These are phyloP conservation scores for Penicillium sp. DNA, from an alignment of 2,329 filamentous ascomycete species.

Conservation along the genomic window DNA sequence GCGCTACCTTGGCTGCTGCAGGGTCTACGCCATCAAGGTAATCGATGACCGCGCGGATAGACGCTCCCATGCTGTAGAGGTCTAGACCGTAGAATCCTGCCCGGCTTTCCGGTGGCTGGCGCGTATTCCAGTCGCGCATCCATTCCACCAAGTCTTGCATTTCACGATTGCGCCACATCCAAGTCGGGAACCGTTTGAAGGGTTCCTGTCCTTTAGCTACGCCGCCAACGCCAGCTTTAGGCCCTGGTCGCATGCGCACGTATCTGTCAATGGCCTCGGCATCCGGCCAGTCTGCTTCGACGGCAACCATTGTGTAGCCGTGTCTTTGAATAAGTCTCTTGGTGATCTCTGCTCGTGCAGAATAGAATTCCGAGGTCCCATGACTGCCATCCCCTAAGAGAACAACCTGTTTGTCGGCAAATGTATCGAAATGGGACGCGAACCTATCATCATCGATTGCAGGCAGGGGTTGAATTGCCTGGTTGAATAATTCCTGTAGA, in stretches of 20 bases:
- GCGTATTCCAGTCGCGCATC: constrained; percentile 52
- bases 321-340: constrained; percentile 55
- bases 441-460: constrained; percentile 41
- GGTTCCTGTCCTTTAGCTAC: constrained; percentile 36
- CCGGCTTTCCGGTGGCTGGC: constrained; percentile 32
- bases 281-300: constrained; percentile 61
- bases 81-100: constrained; percentile 58
- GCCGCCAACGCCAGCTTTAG: constrained; percentile 36
- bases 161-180: constrained; percentile 62
- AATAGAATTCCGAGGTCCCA: constrained; percentile 61
- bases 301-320: constrained; percentile 56
- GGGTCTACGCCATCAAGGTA: constrained; percentile 55
- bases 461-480: constrained; percentile 43
- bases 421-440: constrained; percentile 47
- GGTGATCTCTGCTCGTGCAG: constrained; percentile 56
- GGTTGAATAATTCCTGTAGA: constrained; percentile 39
- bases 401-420: constrained; percentile 45
- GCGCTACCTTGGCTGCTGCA: constrained; percentile 48
- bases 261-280: constrained; percentile 57
- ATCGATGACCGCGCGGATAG: constrained; percentile 52
- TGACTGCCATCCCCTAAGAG: constrained; percentile 55
- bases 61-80: constrained; percentile 54
- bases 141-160: constrained; percentile 57
- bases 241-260: constrained; percentile 50
- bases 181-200: constrained; percentile 58